Base-by-base conservation (phyloP, 2,329 filamentous ascomycete genomes). In the Microdochium nivale region DNA sequence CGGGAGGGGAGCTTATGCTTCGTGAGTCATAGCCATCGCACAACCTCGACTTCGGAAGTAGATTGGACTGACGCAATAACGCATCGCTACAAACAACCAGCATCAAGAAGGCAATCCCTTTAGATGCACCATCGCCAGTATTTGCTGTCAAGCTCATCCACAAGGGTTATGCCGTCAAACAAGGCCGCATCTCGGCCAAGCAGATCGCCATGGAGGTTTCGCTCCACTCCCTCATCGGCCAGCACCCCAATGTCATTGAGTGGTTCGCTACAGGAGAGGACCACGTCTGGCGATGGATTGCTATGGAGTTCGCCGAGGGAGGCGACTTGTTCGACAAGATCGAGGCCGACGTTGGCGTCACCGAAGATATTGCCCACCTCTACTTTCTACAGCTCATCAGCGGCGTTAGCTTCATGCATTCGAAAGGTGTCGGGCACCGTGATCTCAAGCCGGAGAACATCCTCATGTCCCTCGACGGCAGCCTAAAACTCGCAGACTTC, bases 311-410 rank as follows among this genome's bases (percentile, higher is more conserved):
- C 59, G 94, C 94, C 47, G 89, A 95, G 61, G 94, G 94, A 43
- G 94, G 94, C 11, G 94, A 99, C 66, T 77, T 99, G 8, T 99
- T 99, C 68, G 94, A 99, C 81, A 99, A 99, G 75, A 97, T 99
- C 60, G 95, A 99, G 71, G 91, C 94, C 19, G 94, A 99, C 67
- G 88, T 92, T 46, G 94, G 94, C 48, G 90, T 97, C n/a, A 82
- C 86, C 7, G 84, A 95, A 67, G 89, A 97, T 65, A 90, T 99
- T 64, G 92, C 94, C 32, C 95, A 99, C 66, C 83, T 96, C 55
- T 99, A 97, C 73, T 99, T 99, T 67, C 80, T 86, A 2, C 94
- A 99, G 71, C 80, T 99, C 55, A 80, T 97, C 60, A 84, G 84
- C 64, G 94, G 92, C 9, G 88, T 97, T 55, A 86, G 86, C 63